Percentiles rank a stretch among this genome's conserved stretches.
These are phyloP conservation scores for Exophiala lecanii-corni DNA, from an alignment of 2,329 filamentous ascomycete species.

Conservation along the genomic window DNA sequence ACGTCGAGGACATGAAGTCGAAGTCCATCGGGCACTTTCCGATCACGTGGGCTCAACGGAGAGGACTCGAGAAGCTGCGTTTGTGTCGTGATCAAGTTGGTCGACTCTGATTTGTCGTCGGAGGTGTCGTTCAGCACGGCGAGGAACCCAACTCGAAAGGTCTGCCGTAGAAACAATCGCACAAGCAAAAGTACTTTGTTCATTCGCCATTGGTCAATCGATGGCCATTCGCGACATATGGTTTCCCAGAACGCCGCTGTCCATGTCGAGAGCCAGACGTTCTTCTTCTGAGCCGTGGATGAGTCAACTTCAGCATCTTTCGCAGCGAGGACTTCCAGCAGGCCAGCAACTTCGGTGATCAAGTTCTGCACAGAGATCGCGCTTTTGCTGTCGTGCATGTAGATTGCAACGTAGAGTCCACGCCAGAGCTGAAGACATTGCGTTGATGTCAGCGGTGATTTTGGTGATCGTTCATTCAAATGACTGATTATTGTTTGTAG, in stretches of 20 bases:
- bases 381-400: conserved; percentile 28
- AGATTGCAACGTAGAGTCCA: conserved; percentile 25
- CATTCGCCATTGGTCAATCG: conserved; percentile 70
- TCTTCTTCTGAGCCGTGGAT: not conserved
- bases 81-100: conserved; percentile 26
- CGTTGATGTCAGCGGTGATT: conserved; percentile 16
- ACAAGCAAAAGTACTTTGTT: conserved; percentile 91
- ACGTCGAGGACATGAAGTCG: conserved; percentile 84
- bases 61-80: conserved; percentile 12
- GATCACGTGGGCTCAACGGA: conserved; percentile 41
- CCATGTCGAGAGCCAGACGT: conserved; percentile 19
- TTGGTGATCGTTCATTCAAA: conserved; percentile 14
- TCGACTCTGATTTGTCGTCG: conserved; percentile 9
- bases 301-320: conserved; percentile 8
- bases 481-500: conserved; percentile 19
- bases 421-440: conserved; percentile 27
- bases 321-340: conserved; percentile 13
- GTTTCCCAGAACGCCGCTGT: conserved; percentile 63
- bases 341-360: conserved; percentile 19
- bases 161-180: conserved; percentile 47
- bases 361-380: conserved; percentile 24
- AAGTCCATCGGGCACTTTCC: conserved; percentile 73
- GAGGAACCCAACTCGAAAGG: conserved; percentile 19
- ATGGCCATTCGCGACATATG: conserved; percentile 63
- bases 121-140: conserved; percentile 14